Base-by-base conservation (phyloP, 352 stramenopile genomes). In the Phytophthora fragariae region DNA sequence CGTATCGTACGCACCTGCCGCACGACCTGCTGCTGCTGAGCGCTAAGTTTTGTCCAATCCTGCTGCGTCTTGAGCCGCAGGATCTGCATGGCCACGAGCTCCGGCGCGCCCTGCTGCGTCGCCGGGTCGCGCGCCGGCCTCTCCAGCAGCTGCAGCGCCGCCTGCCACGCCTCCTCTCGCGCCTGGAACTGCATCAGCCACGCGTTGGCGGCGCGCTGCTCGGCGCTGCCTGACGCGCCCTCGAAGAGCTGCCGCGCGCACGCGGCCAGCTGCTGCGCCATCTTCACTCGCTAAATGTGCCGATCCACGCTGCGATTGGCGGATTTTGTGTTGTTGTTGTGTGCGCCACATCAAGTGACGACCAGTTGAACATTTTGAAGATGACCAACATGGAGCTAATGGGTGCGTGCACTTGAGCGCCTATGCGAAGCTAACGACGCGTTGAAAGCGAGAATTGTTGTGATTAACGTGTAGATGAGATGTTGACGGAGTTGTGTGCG, bases 1-100 rank as follows among this genome's bases (percentile, higher is more conserved):
- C 1, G 14, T 52, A 52, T 7, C 41, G 5, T 31, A 54, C 75
- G 14, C 56, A 94, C 87, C 64, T 89, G 62, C 15, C 76, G 75
- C 8, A 94, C 82, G 14, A 75, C 35, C 7, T 72, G 64, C 31
- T 80, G 80, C 44, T 89, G 75, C n/a, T 84, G 62, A 2, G 35
- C 17, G 10, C 64, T 80, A 21, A 85, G 81, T 5, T 56, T 50
- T 12, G 49, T 50, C 87, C 87, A 94, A 47, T 81, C 77, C 5
- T 90, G 69, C 29, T 81, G 68, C 33, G 85, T 87, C 68, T 94
- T 94, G 31, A 88, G 70, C 0, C 86, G 84, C 55, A 94, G 58
- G 60, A 94, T 83, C 70, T 94, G 88, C 75, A 90, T 80, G 17
- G 84, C 86, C 37, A 92, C 84, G 29, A 93, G 73, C 60, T 91